phyloP scores from a whole-genome alignment of 2,329 filamentous ascomycete genomes.

The Cercospora nicotianae region DNA sequence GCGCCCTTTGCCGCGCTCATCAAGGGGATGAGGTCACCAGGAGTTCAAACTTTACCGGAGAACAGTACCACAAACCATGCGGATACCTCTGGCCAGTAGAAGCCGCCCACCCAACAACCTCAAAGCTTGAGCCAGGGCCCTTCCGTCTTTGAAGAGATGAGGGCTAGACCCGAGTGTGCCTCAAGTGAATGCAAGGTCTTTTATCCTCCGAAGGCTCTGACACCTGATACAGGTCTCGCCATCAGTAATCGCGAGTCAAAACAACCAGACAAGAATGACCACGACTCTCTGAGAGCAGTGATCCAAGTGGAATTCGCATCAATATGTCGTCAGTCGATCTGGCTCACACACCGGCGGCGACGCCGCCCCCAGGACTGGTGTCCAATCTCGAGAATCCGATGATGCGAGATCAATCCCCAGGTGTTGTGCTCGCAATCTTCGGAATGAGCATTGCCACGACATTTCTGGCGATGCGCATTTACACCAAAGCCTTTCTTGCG shows the following conservation, averaged over 20 bases:
- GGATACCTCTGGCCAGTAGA: not conserved
- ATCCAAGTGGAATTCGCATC: not conserved
- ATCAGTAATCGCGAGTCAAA: not conserved
- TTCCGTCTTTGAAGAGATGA: not conserved
- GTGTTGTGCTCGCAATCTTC: slow-evolving; percentile 14
- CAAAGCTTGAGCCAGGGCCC: not conserved
- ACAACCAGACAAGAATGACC: not conserved
- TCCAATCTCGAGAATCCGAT: slow-evolving; percentile 18
- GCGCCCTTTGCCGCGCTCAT: not conserved
- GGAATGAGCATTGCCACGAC: slow-evolving; percentile 21
- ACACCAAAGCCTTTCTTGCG: slow-evolving; percentile 23
- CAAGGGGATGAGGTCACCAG: not conserved
- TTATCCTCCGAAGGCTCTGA: not conserved
- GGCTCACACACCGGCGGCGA: slow-evolving; percentile 15
- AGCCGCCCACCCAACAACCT: not conserved
- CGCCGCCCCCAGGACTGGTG: slow-evolving; percentile 18
- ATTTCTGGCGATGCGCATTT: slow-evolving; percentile 18
- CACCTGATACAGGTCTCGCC: not conserved
- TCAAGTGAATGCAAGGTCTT: not conserved
- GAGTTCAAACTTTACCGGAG: not conserved
- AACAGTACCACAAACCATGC: not conserved
- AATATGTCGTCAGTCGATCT: slow-evolving; percentile 13
- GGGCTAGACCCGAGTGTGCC: not conserved
- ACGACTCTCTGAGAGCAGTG: not conserved
- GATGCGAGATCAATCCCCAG: slow-evolving; percentile 9